Base-by-base conservation (phyloP, 495 filamentous ascomycete species). In the Viridothelium virens region DNA sequence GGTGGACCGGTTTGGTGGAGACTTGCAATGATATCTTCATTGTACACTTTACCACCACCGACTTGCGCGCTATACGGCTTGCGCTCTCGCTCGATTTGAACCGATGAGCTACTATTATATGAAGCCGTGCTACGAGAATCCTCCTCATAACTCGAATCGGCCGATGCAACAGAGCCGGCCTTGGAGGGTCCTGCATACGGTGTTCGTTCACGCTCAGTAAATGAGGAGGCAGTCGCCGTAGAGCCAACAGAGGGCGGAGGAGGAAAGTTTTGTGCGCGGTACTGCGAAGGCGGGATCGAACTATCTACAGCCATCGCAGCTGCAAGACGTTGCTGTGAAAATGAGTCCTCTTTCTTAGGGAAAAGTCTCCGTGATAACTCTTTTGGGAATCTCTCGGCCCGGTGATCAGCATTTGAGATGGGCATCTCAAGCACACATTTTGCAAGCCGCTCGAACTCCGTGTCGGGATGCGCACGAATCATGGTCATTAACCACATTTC, bases 391-490 rank as follows among this genome's bases (percentile, higher is more conserved):
- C 88, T 80, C 71, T 94, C 90, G 62, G 82, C 85, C 64, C 81
- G 85, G 67, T 90, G 82, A 67, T 91, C 88, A 3, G 85, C 82
- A 56, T 87, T 87, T 70, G 84, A 85, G 71, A 96, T 88, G 1
- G 90, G 89, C 81, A 94, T 86, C 63, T 86, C 82, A 3, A 84
- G 72, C 2, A 92, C 84, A 10, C 91, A 85, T 66, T 86, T 90
- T 53, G 86, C 83, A 0, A 97, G 77, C 4, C 93, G 84, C 56
- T 84, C 80, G 67, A 85, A 87, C 76, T 97, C 93, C 56, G 85
- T 82, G 44, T 91, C 85, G 2, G 93, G 92, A 69, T 91, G 82
- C 14, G 90, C 88, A 70, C 85, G 84, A 61, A 96, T 88, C 76
- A 89, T 80, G 31, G 85, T 77, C 0, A 89, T 91, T 74, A 89